A percentile compares a stretch with the other conserved stretches of the same genome.
phyloP scores from a whole-genome alignment of 2,329 filamentous ascomycete species.

The Stemphylium beticola region DNA sequence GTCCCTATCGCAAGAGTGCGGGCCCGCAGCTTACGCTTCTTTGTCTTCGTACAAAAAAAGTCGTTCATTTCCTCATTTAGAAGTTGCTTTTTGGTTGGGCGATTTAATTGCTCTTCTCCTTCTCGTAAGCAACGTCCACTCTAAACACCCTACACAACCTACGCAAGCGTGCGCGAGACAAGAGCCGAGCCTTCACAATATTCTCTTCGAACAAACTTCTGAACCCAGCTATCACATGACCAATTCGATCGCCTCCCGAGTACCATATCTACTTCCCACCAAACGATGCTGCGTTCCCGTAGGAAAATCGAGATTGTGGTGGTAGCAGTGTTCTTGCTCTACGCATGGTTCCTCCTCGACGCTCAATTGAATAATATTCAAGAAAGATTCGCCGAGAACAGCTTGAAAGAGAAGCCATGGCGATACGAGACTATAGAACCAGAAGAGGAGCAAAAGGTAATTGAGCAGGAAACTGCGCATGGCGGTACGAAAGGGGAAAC shows the following conservation, averaged over 20 bases:
- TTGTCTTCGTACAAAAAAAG: no score
- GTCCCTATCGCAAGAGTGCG: no score
- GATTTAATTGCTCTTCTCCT: no score
- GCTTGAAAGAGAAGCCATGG: conserved; percentile 13
- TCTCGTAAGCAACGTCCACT: no score
- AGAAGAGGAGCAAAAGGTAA: conserved; percentile 13
- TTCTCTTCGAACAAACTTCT: conserved; percentile 1
- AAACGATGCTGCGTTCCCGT: conserved; percentile 15
- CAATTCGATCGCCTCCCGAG: background rate
- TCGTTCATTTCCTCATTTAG: no score
- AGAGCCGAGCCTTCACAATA: conserved; percentile 2
- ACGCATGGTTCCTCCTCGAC: conserved; percentile 21
- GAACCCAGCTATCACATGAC: background rate
- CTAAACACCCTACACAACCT: no score
- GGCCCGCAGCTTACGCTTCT: no score
- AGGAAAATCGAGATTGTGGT: conserved; percentile 18
- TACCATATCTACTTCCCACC: conserved; percentile 4
- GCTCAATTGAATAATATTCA: conserved; percentile 12
- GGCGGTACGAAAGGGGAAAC: conserved; percentile 8
- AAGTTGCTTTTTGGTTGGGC: no score
- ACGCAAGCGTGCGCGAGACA: conserved; percentile 5
- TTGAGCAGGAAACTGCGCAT: conserved; percentile 8
- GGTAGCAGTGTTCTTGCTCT: conserved; percentile 20
- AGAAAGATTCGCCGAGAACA: conserved; percentile 1
- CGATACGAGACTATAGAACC: conserved; percentile 15